Base-by-base conservation (phyloP, 2,329 filamentous ascomycete genomes). In the Aureobasidium sp. region DNA sequence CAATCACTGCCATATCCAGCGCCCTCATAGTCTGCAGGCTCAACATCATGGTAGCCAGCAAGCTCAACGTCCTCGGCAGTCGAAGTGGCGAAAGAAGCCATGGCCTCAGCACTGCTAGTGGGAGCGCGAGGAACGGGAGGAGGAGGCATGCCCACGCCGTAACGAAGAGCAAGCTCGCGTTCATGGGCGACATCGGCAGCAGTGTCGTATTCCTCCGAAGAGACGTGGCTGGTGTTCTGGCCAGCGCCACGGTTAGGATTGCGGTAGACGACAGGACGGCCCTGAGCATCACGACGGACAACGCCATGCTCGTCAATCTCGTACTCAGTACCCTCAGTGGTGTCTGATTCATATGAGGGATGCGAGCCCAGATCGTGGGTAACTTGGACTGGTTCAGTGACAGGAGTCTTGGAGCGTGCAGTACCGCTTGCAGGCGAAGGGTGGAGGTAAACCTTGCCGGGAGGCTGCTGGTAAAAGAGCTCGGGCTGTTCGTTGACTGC, bases 301-400 rank as follows among this genome's bases (percentile, higher is more conserved):
- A 83, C 80, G 64, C 85, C 85, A 61, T 82, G 76, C 35, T 79
- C 77, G 70, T 88, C 84, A 67, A 85, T 81, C 64, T 83, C 81
- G 73, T 89, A 91, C 73, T 91, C 88, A 72, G 88, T 88, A 75
- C 86, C 85, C 72, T 89, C 87, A 62, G 83, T 87, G 64, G 76
- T 75, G 62, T 73, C 73, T 62, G 72, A 75, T 24, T 74, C 76
- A 63, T 79, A 79, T 19, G 71, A 71, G 17, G 75, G 74, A 37
- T 81, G 79, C 66, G 79, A 82, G 22, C 78, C 60, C 1, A 63
- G 35, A 15, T 57, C 62, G 33, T 73, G 58, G 66, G 74, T 62
- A 14, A 39, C 33, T 50, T 50, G 48, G 27, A 62, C 24, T 27
- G 63, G 39, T 24, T 62, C 61, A 42, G 50, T 29, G 52, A 40